Base-by-base conservation (phyloP, 192 early-diverging fungal species). In the Coemansia furcata region DNA sequence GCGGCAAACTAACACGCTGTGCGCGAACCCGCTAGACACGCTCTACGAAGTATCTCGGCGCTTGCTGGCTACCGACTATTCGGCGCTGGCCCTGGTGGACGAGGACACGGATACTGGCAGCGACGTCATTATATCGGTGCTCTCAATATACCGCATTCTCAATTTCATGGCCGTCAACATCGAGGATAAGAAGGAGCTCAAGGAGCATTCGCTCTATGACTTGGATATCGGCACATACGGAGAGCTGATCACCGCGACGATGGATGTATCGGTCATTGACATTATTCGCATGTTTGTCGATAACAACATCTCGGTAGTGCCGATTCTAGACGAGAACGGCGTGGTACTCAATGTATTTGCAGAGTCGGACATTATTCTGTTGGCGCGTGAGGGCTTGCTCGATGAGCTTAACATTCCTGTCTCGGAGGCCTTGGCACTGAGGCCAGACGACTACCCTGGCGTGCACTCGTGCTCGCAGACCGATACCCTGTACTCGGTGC, bases 301-400 rank as follows among this genome's bases (percentile, higher is more conserved):
- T 50, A 85, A 89, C 49, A 88, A 89, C 74, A 94, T 98, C 44
- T 95, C 94, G 2, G 91, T 95, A 3, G 91, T 98, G 6, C 96
- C 96, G 1, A 96, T 98, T 66, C 85, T 97, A 14, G 95, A 97
- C 80, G 89, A 94, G 40, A 65, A 80, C 88, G 92, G 88, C 40
- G 74, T 86, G 14, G 94, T 98, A 35, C 67, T 97, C 40, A 95
- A 98, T 74, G 96, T 97, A 36, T 98, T 94, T 85, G 97, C 96
- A 72, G 94, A 95, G 54, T 94, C 93, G 17, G 97, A 98, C 86
- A 93, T 97, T 15, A 91, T 98, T 86, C 90, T 97, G 83, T 76
- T 84, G 52, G 78, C 76, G 9, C 83, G 83, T 38, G 83, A 84
- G 65, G 83, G 78, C 21, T 62, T 80, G 59, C 72, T 84, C 30